These are phyloP conservation scores for Casuarina equisetifolia DNA, from an alignment of 306 rosid species.

Conservation along the genomic window DNA sequence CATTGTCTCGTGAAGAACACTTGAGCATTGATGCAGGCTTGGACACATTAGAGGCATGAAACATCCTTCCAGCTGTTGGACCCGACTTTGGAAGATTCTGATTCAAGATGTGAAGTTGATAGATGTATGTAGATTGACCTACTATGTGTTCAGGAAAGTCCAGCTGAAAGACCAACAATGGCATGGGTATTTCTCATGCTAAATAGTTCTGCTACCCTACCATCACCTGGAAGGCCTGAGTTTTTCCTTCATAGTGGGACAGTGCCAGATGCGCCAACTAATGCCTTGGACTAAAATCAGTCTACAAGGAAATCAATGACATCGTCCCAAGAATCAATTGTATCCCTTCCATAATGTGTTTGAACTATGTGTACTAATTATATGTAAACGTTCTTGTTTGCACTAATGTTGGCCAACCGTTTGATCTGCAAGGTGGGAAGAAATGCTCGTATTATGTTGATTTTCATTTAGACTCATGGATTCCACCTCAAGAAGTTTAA, in stretches of 20 bases:
- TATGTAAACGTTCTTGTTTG: too few species aligned
- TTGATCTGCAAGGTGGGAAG: too few species aligned
- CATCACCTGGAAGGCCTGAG: constrained; percentile 34
- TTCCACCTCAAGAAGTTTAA: too few species aligned
- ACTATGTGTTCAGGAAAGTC: constrained; percentile 50
- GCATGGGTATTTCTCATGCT: constrained; percentile 45
- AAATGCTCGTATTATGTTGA: too few species aligned
- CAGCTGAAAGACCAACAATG: constrained; percentile 50
- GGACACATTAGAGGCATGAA: constrained; percentile 45
- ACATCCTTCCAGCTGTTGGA: constrained; percentile 36
- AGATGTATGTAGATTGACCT: constrained; percentile 57
- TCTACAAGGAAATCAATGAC: too few species aligned
- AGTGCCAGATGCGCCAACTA: too few species aligned
- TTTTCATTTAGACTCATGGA: too few species aligned
- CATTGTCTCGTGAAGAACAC: background rate
- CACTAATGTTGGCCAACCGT: too few species aligned
- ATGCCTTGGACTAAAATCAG: too few species aligned
- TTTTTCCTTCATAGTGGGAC: background rate
- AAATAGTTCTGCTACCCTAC: constrained; percentile 35
- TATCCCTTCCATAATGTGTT: background rate
- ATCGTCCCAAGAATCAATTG: too few species aligned
- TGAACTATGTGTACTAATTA: too few species aligned
- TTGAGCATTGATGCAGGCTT: constrained; percentile 30
- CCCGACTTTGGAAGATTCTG: constrained; percentile 24
- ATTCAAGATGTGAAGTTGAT: constrained; percentile 27